Base-by-base conservation (phyloP, 345 rosid genomes). In the Anastatica hierochuntica region DNA sequence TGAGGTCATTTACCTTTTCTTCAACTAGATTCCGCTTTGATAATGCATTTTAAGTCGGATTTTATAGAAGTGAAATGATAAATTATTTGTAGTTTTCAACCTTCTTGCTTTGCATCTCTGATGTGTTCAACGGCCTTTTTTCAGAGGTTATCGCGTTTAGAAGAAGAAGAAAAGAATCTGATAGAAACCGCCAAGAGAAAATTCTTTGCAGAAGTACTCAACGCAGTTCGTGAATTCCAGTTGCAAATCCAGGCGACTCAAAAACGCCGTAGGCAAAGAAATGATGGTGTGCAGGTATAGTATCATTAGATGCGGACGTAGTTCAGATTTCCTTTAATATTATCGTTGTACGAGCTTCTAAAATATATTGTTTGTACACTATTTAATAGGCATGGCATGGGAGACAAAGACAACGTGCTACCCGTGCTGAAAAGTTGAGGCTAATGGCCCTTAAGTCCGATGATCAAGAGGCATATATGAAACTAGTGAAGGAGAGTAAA, bases 401-500 rank as follows among this genome's bases (percentile, higher is more conserved):
- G 67, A 83, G 87, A 72, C 99, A 94, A 79, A 79, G 97, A 70
- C 99, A 94, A 49, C 97, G 99, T 52, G 94, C 94, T 21, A 88
- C 95, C 21, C 81, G 99, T 41, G 97, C 97, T 53, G 99, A 94
- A 77, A 94, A 88, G 68, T 63, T 94, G 71, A 85, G 99, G 70
- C 73, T 94, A 68, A 88, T 83, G 73, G 99, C 99, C 49, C 76
- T 94, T 67, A 94, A 88, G 77, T 83, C 95, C 40, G 99, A 88
- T 74, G 95, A 94, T 65, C 95, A 94, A 72, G 99, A 85, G 75
- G 94, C 94, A 62, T 94, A 94, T 68, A 83, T 88, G 94, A 79
- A 80, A 76, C 63, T 94, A 56, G 99, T 94, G 14, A 94, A 94
- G 80, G 95, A 94, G 77, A 94, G 99, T 66, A 94, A 94, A 67